Percentiles rank a stretch among this genome's conserved stretches.
phyloP scores from a whole-genome alignment of 495 filamentous ascomycete species.

The Achaetomiella virescens region DNA sequence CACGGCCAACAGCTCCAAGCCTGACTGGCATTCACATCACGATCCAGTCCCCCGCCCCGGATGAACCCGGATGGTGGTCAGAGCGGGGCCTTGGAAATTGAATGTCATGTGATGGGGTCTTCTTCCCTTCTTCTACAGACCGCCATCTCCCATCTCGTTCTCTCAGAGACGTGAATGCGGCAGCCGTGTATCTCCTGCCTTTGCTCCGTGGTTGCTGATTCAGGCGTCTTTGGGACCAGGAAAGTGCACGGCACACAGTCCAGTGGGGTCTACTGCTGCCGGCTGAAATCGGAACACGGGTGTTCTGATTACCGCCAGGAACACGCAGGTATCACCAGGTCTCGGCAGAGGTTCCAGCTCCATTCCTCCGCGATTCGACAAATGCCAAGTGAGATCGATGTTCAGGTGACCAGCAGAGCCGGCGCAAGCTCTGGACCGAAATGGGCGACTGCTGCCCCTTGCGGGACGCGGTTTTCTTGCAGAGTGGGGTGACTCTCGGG shows the following conservation, averaged over 20 bases:
- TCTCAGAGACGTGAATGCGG: not conserved
- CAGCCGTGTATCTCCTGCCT: too few relatives aligned
- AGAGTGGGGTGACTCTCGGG: not conserved
- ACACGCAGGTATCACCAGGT: not conserved
- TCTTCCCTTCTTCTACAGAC: not conserved
- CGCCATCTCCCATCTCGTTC: not conserved
- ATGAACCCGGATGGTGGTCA: not conserved
- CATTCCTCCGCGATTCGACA: not conserved
- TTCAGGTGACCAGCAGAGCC: conserved; percentile 6
- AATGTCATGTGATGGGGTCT: not conserved
- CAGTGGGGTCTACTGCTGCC: not conserved
- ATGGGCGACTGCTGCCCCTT: too few relatives aligned
- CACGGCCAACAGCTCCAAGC: conserved; percentile 4
- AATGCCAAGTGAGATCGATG: conserved; percentile 1
- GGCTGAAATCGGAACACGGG: conserved; percentile 7
- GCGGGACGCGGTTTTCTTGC: too few relatives aligned
- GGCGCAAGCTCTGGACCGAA: not conserved
- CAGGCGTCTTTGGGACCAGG: not conserved
- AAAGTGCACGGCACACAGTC: too few relatives aligned
- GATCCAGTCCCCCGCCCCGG: not conserved
- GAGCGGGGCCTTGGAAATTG: not conserved
- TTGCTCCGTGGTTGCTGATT: not conserved
- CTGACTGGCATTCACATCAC: not conserved
- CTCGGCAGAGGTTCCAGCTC: not conserved
- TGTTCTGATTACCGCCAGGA: not conserved